Evolutionary conservation across 345 rosid species (phyloP).

Genomic region (Mangifera indica): DNA sequence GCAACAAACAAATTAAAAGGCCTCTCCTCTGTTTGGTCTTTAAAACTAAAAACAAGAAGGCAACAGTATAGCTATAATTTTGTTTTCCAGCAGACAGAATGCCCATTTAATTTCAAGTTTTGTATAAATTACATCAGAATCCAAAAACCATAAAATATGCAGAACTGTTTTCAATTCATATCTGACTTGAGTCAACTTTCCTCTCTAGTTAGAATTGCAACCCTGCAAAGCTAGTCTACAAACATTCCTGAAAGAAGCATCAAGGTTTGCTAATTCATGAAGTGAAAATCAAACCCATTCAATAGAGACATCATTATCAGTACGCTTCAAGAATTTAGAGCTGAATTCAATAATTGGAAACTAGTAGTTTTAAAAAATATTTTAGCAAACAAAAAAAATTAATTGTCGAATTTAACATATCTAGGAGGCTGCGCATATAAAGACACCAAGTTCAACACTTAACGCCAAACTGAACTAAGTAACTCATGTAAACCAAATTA

Average conservation of each 20-base stretch:
- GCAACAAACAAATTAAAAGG: background rate
- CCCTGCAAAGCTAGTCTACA: background rate
- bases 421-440: background rate
- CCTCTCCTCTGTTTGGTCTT: background rate
- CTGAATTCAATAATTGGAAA: background rate
- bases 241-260: background rate
- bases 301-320: background rate
- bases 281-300: background rate
- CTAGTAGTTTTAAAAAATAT: background rate
- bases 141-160: background rate
- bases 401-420: background rate
- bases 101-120: background rate
- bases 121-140: too few relatives aligned
- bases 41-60: background rate
- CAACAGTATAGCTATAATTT: too few relatives aligned
- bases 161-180: background rate
- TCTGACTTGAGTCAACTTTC: background rate
- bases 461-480: background rate
- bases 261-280: background rate
- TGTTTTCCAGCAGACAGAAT: background rate
- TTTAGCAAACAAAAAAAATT: background rate
- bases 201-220: background rate
- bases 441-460: constrained; percentile 4
- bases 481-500: background rate
- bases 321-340: background rate